Conservation (phyloP, 1,284 basidiomycete genomes). For the Butyriboletus appendiculatus region DNA sequence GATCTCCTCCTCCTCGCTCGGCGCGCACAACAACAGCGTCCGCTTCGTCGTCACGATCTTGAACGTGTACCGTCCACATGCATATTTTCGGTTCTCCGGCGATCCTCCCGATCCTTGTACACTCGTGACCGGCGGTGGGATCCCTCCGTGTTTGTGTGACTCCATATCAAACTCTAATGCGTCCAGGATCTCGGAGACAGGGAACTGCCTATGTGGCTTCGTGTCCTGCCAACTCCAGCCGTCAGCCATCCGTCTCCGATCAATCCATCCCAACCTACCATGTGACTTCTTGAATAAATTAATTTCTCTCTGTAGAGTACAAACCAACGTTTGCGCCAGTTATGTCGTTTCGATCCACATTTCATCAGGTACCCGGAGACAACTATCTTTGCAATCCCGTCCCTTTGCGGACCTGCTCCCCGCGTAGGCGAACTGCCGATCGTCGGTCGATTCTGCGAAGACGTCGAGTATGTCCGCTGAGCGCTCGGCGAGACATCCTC, state of each 20-base stretch:
- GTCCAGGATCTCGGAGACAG: slow-evolving; percentile 86
- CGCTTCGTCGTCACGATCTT: slow-evolving; percentile 96
- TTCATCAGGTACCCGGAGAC: slow-evolving; percentile 96
- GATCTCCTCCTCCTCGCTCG: slow-evolving; percentile 97
- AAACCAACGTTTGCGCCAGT: slow-evolving; percentile 96
- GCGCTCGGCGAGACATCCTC: slow-evolving; percentile 60
- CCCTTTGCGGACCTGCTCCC: slow-evolving; percentile 26
- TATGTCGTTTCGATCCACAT: slow-evolving; percentile 89
- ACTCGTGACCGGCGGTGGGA: slow-evolving; percentile 38
- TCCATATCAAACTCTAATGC: slow-evolving; percentile 85
- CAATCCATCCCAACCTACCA: slow-evolving; percentile 55
- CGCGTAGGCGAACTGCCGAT: slow-evolving; percentile 44
- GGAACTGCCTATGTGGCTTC: slow-evolving; percentile 85
- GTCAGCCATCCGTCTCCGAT: slow-evolving; percentile 15
- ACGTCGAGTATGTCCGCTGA: slow-evolving; percentile 38
- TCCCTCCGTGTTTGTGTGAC: slow-evolving; percentile 39
- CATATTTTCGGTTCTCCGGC: slow-evolving; percentile 41
- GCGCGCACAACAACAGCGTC: slow-evolving; percentile 88
- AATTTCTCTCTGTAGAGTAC: slow-evolving; percentile 81
- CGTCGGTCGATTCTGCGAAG: slow-evolving; percentile 43
- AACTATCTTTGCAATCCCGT: slow-evolving; percentile 73
- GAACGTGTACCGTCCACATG: slow-evolving; percentile 66
- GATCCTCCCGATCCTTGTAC: slow-evolving; percentile 36
- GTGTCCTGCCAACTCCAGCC: slow-evolving; percentile 61
- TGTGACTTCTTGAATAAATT: slow-evolving; percentile 85